Evolutionary conservation across 2,329 filamentous ascomycete species (phyloP), one percentile per base, ranked within the genome.

Genomic region (Fusarium pseudograminearum): DNA sequence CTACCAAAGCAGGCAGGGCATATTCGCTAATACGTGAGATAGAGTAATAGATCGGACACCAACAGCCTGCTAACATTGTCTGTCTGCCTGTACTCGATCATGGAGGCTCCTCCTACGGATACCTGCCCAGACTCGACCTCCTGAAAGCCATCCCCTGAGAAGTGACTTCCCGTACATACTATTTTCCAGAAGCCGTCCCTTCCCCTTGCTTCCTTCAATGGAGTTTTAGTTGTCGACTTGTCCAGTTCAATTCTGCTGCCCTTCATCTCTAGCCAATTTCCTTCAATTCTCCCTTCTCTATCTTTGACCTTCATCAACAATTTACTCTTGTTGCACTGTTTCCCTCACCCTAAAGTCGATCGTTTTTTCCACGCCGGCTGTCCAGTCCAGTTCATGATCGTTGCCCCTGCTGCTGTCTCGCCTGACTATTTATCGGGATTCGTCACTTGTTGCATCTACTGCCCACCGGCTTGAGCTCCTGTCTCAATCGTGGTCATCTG

Each of bases 401-500:
- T 57, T 69, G 63, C 55, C 57, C 51, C 55, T 58, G 63, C 56
- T 47, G 48, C 33, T 52, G 51, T 55, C 60, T 69, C 67, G 59
- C 59, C 62, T 74, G 72, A 74, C 71, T 51, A n/a, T 46, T 63
- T 63, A 56, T 51, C 55, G 55, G 51, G 45, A 50, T 46, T 70
- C 46, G 54, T 70, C 67, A 68, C 67, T 68, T 65, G 45, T 50
- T 63, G 53, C 53, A 67, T 57, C 63, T 57, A 50, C 44, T 36
- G 50, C 46, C 52, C 38, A 40, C n/a, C 48, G 16, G 18, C 48
- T 65, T 65, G 55, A 69, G 48, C 52, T 65, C 34, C 64, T 71
- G 60, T 69, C 65, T 71, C 68, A 69, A 70, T 64, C 65, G 52
- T 65, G 68, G 64, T 70, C 68, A 71, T 69, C 68, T 71, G 68